Percentiles rank a stretch among this genome's conserved stretches.
Conservation (phyloP, 148 eudicot genomes). For the Talinum fruticosum region DNA sequence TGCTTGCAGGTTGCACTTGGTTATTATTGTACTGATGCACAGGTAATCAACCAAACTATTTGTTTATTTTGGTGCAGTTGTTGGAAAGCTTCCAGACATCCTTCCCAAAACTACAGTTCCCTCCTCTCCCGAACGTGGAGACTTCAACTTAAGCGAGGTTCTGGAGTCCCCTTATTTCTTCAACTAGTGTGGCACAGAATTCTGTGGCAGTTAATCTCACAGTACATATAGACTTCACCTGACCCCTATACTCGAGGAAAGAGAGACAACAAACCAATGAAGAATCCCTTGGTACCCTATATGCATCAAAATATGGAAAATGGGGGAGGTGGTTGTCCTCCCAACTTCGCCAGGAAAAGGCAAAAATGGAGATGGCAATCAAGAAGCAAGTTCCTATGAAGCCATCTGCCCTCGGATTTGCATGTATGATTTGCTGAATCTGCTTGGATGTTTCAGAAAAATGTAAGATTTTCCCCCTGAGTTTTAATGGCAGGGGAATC, state of each 20-base stretch:
- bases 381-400: not conserved
- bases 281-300: not conserved
- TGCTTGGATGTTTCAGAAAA: not conserved
- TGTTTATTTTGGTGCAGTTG: constrained; percentile 46
- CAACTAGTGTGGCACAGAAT: constrained; percentile 38
- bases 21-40: too few species aligned
- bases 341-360: not conserved
- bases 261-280: not conserved
- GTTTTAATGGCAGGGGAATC: not conserved
- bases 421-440: not conserved
- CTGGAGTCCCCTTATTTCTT: constrained; percentile 77
- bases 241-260: not conserved
- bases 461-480: not conserved
- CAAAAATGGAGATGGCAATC: constrained; percentile 3
- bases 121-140: constrained; percentile 91
- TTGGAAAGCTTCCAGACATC: constrained; percentile 64
- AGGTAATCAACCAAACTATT: too few species aligned
- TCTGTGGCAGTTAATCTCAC: constrained; percentile 1
- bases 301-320: not conserved
- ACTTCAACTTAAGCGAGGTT: constrained; percentile 81
- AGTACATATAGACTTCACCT: constrained; percentile 1
- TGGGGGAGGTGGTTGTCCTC: constrained; percentile 4
- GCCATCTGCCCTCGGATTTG: constrained; percentile 5
- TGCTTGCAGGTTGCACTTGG: too few species aligned
- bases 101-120: constrained; percentile 65